These are phyloP conservation scores for Lentinula guzmanii DNA, from an alignment of 768 basidiomycete genomes.

Conservation along the genomic window DNA sequence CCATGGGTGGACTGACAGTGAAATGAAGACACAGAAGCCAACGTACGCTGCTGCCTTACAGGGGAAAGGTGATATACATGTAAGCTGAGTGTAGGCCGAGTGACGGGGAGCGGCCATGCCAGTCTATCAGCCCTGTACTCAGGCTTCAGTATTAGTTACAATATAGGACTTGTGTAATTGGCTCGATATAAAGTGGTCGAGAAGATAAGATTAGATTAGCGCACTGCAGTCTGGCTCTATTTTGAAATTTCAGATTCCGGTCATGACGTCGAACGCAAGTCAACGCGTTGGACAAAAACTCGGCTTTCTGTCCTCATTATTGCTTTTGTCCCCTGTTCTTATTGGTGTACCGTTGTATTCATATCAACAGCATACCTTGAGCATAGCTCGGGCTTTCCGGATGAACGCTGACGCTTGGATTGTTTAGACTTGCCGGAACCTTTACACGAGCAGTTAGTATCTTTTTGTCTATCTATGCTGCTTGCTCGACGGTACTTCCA, in stretches of 20 bases:
- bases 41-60: neutral
- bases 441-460: neutral
- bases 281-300: neutral
- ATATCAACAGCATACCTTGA: neutral
- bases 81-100: too few relatives aligned
- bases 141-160: too few relatives aligned
- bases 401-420: too few relatives aligned
- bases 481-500: conserved; percentile 9
- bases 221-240: neutral
- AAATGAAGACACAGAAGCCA: neutral
- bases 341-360: neutral
- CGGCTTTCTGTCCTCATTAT: neutral
- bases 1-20: neutral
- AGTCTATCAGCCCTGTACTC: too few relatives aligned
- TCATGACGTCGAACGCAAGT: neutral
- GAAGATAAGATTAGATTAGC: neutral
- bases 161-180: too few relatives aligned
- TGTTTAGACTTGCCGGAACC: conserved; percentile 3
- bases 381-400: neutral
- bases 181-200: too few relatives aligned
- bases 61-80: neutral
- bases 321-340: neutral
- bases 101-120: too few relatives aligned
- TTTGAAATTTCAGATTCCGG: neutral
- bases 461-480: neutral